Base-by-base conservation (phyloP, 2,329 filamentous ascomycete genomes). In the Aspergillus sp. region DNA sequence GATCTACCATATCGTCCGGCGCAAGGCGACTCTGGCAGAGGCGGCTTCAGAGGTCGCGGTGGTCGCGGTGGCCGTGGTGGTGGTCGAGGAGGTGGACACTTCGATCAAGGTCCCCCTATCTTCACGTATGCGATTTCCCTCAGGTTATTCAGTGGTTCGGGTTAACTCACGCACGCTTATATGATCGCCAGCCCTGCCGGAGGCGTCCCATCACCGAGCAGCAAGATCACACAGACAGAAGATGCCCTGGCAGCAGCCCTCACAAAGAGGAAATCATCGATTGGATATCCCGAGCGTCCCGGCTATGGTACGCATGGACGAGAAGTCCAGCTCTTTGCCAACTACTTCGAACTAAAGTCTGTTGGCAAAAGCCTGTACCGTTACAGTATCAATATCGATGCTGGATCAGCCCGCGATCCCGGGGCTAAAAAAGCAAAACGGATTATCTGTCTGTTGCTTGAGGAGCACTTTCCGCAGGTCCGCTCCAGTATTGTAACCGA, bases 371-470 rank as follows among this genome's bases (percentile, higher is more conserved):
- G 68, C 2, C 62, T 82, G 2, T 77, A 69, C 55, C 73, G 76
- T 3, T 82, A 82, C 57, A 70, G 72, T 33, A 62, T 82, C 19
- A 62, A 69, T 8, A 67, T 74, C 19, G 59, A 62, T 1, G 66
- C 65, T 4, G 66, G 71, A 21, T 55, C 68, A n/a, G 64, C 69
- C 3, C 68, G 61, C 6, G 63, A 61, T 6, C 67, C 68, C 3
- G 53, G 68, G 41, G 78, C 77, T 52, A 74, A 74, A 35, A 82
- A 80, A 67, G 79, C 74, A 37, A 75, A 76, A 43, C 77, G 78
- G 5, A 71, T 84, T 5, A 71, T 86, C 15, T 69, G 80, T 15
- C 64, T 81, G 21, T 63, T 86, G 17, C 62, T 79, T 15, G 71
- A 77, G 52, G 67, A 75, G 59, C 62, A 76, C 59, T 68, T 76